phyloP scores from a whole-genome alignment of 495 filamentous ascomycete genomes.

The Annulohypoxylon moriforme region DNA sequence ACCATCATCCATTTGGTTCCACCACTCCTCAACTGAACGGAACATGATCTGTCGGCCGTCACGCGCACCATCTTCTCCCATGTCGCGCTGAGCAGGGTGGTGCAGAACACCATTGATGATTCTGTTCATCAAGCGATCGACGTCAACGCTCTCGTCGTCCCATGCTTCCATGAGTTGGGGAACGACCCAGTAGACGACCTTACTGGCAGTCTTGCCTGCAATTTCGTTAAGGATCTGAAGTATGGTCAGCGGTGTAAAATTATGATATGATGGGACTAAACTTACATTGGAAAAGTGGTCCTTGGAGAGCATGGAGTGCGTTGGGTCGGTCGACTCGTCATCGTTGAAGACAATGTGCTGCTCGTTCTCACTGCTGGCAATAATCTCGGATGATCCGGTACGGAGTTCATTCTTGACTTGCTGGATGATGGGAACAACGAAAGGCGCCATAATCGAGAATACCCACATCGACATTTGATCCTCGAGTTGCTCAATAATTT shows the following conservation, averaged over 20 bases:
- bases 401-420: constrained; percentile 87
- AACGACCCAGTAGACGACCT: constrained; percentile 81
- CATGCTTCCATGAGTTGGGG: constrained; percentile 87
- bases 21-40: constrained; percentile 80
- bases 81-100: constrained; percentile 79
- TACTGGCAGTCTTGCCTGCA: constrained; percentile 82
- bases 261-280: not conserved
- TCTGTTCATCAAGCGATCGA: constrained; percentile 72
- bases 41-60: constrained; percentile 85
- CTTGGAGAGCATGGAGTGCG: constrained; percentile 96
- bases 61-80: constrained; percentile 75
- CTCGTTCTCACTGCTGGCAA: constrained; percentile 78
- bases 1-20: constrained; percentile 70
- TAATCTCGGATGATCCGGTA: constrained; percentile 86
- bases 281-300: constrained; percentile 85
- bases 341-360: constrained; percentile 89
- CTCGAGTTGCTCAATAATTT: constrained; percentile 81
- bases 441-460: constrained; percentile 86
- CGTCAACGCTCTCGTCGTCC: constrained; percentile 78
- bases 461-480: constrained; percentile 86
- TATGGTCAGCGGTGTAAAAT: constrained; percentile 43
- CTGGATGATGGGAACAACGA: constrained; percentile 82
- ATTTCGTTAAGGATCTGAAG: constrained; percentile 82
- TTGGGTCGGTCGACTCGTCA: constrained; percentile 78
- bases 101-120: constrained; percentile 88